Evolutionary conservation across 192 early-diverging fungal genomes (phyloP).

Genomic region (Phlyctochytrium bullatum): DNA sequence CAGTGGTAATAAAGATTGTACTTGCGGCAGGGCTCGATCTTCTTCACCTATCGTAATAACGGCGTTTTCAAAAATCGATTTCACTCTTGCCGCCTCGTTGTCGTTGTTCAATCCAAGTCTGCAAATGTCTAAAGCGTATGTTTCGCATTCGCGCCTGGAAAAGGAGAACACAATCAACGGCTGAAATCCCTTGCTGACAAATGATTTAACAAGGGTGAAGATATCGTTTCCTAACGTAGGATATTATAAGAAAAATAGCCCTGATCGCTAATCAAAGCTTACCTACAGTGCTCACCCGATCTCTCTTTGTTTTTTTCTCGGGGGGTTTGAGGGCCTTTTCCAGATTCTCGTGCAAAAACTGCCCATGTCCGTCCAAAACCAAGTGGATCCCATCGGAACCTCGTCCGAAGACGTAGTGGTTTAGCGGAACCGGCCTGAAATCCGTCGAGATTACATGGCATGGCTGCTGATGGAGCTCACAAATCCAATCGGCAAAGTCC

Average conservation of each 20-base stretch:
- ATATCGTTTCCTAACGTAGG: background rate
- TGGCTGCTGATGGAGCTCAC: constrained; percentile 88
- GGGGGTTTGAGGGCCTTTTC: constrained; percentile 79
- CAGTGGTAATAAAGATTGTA: constrained; percentile 87
- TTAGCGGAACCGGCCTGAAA: constrained; percentile 92
- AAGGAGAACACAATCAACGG: constrained; percentile 99
- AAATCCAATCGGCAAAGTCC: constrained; percentile 99
- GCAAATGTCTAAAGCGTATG: constrained; percentile 84
- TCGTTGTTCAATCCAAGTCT: constrained; percentile 90
- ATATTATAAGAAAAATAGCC: background rate
- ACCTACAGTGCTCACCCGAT: constrained; percentile 48
- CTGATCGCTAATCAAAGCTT: constrained; percentile 20
- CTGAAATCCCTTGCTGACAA: constrained; percentile 89
- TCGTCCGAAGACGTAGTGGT: constrained; percentile 93
- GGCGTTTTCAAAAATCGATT: constrained; percentile 81
- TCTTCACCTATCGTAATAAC: constrained; percentile 82
- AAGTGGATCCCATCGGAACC: constrained; percentile 91
- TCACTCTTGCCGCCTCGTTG: constrained; percentile 80
- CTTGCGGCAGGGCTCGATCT: constrained; percentile 87
- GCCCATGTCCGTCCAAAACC: constrained; percentile 93
- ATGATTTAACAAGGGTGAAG: constrained; percentile 41
- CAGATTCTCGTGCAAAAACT: constrained; percentile 94
- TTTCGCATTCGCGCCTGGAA: constrained; percentile 90
- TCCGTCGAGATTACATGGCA: constrained; percentile 98
- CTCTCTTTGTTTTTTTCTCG: constrained; percentile 51